Conservation (phyloP, 371 early-diverging fungal genomes). For the Haplosporangium sp. region DNA sequence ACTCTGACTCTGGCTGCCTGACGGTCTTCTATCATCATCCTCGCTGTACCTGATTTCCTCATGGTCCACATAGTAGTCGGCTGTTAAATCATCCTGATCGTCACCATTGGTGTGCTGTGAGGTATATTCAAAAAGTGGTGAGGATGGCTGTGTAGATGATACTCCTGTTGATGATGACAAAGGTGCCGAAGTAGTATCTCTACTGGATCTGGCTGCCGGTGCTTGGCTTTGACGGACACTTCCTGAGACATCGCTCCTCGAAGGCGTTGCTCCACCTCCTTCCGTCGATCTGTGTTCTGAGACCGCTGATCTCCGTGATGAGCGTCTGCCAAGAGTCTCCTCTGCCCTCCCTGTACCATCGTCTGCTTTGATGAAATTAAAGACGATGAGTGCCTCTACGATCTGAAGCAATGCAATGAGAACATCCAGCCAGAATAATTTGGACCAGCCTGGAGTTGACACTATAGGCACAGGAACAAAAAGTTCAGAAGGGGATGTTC, state of each 20-base stretch:
- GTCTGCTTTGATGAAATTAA: slow-evolving; percentile 19
- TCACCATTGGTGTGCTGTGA: background rate
- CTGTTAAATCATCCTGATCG: slow-evolving; percentile 13
- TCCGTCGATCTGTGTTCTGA: background rate
- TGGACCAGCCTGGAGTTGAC: slow-evolving; percentile 30
- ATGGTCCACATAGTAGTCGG: slow-evolving; percentile 55
- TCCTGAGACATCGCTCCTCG: no score
- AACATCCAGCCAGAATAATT: slow-evolving; percentile 26
- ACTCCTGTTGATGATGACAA: background rate
- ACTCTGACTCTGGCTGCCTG: background rate
- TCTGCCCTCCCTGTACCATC: background rate
- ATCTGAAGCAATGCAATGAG: slow-evolving; percentile 28
- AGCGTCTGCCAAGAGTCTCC: background rate
- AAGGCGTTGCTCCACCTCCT: background rate
- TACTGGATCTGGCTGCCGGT: no score
- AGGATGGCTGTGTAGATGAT: background rate
- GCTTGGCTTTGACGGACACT: no score
- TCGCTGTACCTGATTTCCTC: slow-evolving; percentile 45
- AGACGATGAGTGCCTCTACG: slow-evolving; percentile 22
- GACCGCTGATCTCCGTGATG: background rate
- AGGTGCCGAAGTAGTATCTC: no score
- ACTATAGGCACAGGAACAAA: slow-evolving; percentile 8
- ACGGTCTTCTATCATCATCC: slow-evolving; percentile 5
- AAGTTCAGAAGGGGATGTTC: background rate
- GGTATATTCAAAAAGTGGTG: slow-evolving; percentile 23